These are phyloP conservation scores for Eucalyptus coolabah DNA, from an alignment of 345 rosid genomes.

Conservation along the genomic window DNA sequence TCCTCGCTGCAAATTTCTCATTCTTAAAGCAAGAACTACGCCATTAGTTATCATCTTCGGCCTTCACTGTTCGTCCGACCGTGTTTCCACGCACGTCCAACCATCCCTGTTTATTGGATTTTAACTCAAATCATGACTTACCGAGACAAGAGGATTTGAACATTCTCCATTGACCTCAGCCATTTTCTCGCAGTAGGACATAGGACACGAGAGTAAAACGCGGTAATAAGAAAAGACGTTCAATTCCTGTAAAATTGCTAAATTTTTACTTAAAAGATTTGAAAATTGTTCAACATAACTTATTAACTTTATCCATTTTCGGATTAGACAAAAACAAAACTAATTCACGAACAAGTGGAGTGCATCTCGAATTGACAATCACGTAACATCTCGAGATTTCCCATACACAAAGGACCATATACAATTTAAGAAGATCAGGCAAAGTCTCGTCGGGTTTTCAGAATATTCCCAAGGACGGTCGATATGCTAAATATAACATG, in stretches of 20 bases:
- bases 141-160: not conserved
- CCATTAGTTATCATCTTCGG: no score
- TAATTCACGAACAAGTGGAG: not conserved
- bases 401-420: not conserved
- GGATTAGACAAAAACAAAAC: not conserved
- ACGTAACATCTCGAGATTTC: not conserved
- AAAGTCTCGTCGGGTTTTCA: no score
- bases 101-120: not conserved
- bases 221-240: rapidly evolving
- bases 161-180: not conserved
- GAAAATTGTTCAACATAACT: no score
- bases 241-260: not conserved
- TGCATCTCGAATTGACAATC: rapidly evolving
- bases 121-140: not conserved
- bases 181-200: not conserved
- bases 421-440: not conserved
- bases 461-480: not conserved
- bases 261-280: no score
- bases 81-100: rapidly evolving
- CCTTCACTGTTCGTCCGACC: rapidly evolving
- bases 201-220: not conserved
- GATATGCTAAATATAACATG: not conserved
- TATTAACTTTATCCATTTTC: not conserved
- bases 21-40: no score
- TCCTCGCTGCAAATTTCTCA: no score